Evolutionary conservation across 1,284 basidiomycete species (phyloP), one percentile per base, ranked within the genome.

Genomic region (Coniferiporia weirii): DNA sequence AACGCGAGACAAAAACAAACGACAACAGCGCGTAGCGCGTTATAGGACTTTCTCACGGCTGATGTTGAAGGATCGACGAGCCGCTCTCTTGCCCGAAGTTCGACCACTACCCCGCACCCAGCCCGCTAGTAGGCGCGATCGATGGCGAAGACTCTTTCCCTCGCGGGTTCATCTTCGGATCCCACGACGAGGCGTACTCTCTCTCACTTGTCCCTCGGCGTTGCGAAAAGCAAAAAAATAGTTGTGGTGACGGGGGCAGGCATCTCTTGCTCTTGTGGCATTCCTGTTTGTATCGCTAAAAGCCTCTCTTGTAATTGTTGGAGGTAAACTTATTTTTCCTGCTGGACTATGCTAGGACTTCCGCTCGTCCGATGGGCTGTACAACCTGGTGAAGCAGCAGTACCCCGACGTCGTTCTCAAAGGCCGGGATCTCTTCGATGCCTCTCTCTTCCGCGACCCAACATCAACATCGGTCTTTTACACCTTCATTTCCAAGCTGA

Each of bases 401-500:
- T 91, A 93, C 67, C 92, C 92, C 12, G 83, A 91, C 66, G 82
- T 85, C 9, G 87, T 95, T 49, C 72, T 94, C 49, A 91, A 92
- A 71, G 94, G 94, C 53, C 88, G 90, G 64, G 93, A 95, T 69
- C 80, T 95, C 43, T 96, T 96, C 73, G 91, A 94, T 71, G 88
- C 91, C 47, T 87, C 89, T 27, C 77, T 94, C 10, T 95, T 96
- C 74, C 83, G 88, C 19, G 89, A 93, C 68, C 77, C 88, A 19
- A 85, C 81, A n/a, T 93, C 93, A 2, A 91, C 92, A 1, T 82
- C 93, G 4, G 81, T 96, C 27, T 98, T 98, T 73, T 95, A 95
- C 73, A 91, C 93, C 0, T 97, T 98, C 75, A 94, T 98, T 61
- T 90, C 94, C 4, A 85, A 91, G 67, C 85, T 98, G 60, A 94